Evolutionary conservation across 805 yeast species (phyloP).

Genomic region (Yarrowia divulgata): DNA sequence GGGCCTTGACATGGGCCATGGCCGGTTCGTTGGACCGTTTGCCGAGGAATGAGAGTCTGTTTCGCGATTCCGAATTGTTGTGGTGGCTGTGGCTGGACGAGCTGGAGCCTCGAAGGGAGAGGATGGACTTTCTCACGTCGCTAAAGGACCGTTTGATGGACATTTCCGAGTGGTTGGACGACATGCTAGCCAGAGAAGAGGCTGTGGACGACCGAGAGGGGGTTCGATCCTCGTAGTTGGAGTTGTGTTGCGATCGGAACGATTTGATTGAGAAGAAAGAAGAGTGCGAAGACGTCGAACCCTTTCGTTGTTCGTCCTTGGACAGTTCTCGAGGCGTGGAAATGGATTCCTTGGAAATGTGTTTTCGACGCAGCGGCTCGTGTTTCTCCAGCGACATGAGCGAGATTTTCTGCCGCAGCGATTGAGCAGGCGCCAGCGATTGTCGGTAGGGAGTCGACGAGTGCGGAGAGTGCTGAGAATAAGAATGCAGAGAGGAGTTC

Average conservation of each 20-base stretch:
- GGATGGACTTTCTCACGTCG: constrained; percentile 38
- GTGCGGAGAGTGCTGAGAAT: constrained; percentile 4
- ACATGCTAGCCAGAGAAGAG: constrained; percentile 31
- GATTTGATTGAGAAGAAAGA: constrained; percentile 38
- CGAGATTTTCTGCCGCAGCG: constrained; percentile 34
- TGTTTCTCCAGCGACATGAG: constrained; percentile 37
- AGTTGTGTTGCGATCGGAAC: constrained; percentile 28
- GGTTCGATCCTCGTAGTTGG: constrained; percentile 31
- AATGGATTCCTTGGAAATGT: constrained; percentile 32
- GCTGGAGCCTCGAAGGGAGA: constrained; percentile 29
- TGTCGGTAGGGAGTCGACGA: constrained; percentile 22
- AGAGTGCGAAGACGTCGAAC: constrained; percentile 22
- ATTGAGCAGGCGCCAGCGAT: constrained; percentile 4
- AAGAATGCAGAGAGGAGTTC: not conserved
- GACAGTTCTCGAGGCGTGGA: constrained; percentile 18
- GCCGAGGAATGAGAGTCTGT: constrained; percentile 25
- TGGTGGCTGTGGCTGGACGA: not conserved
- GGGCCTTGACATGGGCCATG: constrained; percentile 49
- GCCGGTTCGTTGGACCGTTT: constrained; percentile 36
- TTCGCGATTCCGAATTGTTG: constrained; percentile 17
- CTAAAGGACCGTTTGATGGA: constrained; percentile 42
- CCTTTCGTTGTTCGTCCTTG: constrained; percentile 32
- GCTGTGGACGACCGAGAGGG: constrained; percentile 37
- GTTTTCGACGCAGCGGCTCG: constrained; percentile 24
- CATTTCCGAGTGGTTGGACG: constrained; percentile 39